Conservation (phyloP, 139 green algal species). For the Chlamydomonas asymmetrica region DNA sequence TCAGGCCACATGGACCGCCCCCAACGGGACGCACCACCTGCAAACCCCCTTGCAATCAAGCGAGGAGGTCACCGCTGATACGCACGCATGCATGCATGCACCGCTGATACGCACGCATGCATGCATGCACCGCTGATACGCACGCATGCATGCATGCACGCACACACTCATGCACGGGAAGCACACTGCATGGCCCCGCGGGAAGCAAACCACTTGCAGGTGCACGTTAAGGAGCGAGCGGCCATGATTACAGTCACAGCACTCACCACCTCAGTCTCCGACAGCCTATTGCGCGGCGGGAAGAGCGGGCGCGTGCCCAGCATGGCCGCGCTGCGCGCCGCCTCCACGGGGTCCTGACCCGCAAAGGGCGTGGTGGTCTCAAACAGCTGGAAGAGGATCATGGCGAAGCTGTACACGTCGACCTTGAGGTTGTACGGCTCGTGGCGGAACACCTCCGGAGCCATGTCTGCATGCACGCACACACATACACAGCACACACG, state of each 20-base stretch:
- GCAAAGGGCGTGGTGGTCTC: constrained; percentile 60
- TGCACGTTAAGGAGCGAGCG: neutral
- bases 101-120: too few species aligned
- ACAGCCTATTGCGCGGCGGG: constrained; percentile 50
- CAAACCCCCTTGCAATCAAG: too few species aligned
- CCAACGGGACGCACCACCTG: too few species aligned
- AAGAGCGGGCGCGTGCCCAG: constrained; percentile 48
- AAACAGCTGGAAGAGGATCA: constrained; percentile 81
- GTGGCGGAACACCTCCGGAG: constrained; percentile 64
- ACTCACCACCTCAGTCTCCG: constrained; percentile 35
- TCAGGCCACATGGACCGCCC: too few species aligned
- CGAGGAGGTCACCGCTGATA: too few species aligned
- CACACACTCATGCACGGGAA: too few species aligned
- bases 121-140: too few species aligned
- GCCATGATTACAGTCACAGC: neutral
- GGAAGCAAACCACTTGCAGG: too few species aligned
- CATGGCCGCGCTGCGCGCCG: constrained; percentile 53
- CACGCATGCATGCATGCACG: too few species aligned
- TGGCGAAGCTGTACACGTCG: constrained; percentile 78
- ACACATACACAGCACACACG: neutral
- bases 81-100: too few species aligned
- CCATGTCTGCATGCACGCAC: neutral
- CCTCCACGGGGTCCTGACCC: constrained; percentile 57
- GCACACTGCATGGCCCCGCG: too few species aligned
- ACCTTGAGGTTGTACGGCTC: constrained; percentile 76